These are phyloP conservation scores for Paraleonurus japonicus DNA, from an alignment of 257 asterid genomes.

Conservation along the genomic window DNA sequence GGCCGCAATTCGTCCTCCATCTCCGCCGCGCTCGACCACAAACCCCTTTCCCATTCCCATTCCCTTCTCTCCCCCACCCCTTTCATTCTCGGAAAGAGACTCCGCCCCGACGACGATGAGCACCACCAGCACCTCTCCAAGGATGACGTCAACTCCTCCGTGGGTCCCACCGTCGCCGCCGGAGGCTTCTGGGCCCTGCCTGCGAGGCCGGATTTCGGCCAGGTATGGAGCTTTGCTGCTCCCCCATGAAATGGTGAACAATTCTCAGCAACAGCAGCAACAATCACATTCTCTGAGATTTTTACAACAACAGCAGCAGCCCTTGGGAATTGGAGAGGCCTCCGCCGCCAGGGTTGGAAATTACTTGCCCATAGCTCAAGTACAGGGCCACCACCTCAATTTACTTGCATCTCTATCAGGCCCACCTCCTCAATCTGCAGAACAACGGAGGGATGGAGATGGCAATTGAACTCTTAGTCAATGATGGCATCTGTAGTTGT, in stretches of 20 bases:
- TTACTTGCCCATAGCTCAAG: conserved; percentile 85
- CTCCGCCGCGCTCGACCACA: conserved; percentile 59
- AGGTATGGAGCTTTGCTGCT: conserved; percentile 91
- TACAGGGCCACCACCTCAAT: conserved; percentile 89
- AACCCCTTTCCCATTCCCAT: conserved; percentile 52
- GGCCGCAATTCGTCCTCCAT: conserved; percentile 31
- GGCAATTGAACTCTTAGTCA: conserved; percentile 43
- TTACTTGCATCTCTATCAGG: conserved; percentile 89
- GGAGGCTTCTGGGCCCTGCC: conserved; percentile 97
- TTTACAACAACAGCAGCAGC: conserved; percentile 75
- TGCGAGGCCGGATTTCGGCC: conserved; percentile 78
- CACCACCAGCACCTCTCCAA: conserved; percentile 43
- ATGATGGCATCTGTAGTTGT: conserved; percentile 25
- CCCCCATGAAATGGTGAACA: conserved; percentile 66
- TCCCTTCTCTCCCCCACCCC: conserved; percentile 65
- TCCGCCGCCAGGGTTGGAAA: conserved; percentile 96
- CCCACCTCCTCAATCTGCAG: conserved; percentile 55
- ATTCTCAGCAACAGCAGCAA: conserved; percentile 42
- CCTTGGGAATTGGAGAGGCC: conserved; percentile 75
- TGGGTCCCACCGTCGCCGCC: conserved; percentile 46
- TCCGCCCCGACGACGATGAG: conserved; percentile 66
- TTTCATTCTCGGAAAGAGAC: conserved; percentile 83
- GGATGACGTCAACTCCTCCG: conserved; percentile 48
- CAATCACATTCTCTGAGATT: conserved; percentile 58
- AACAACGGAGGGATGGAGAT: conserved; percentile 67